These are phyloP conservation scores for Aspergillus niger DNA, from an alignment of 2,329 filamentous ascomycete genomes.

Conservation along the genomic window DNA sequence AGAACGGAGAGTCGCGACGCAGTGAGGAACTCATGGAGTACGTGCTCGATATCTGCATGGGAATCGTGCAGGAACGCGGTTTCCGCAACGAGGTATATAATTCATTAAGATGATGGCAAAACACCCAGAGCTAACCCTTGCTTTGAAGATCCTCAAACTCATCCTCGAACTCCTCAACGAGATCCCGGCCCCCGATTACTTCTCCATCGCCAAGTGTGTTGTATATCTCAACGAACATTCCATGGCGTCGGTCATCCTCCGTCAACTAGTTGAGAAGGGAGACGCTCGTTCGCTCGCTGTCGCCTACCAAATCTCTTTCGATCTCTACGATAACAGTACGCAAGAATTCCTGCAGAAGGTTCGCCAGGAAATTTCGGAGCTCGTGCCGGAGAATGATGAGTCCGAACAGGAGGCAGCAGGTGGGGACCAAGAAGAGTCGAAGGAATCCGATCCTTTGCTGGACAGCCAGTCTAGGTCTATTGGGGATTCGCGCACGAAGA, in stretches of 20 bases:
- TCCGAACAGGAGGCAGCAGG: conserved; percentile 46
- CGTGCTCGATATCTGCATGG: conserved; percentile 93
- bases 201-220: conserved; percentile 96
- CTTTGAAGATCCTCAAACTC: conserved; percentile 72
- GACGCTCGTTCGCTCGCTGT: conserved; percentile 78
- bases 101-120: not conserved
- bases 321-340: conserved; percentile 96
- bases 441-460: conserved; percentile 62
- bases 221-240: conserved; percentile 92
- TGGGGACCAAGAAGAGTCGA: conserved; percentile 55
- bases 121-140: conserved; percentile 5
- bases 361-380: conserved; percentile 71
- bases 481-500: conserved; percentile 42
- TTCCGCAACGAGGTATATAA: conserved; percentile 67
- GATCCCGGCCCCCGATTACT: conserved; percentile 91
- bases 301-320: conserved; percentile 97
- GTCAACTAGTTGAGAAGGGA: conserved; percentile 75
- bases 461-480: conserved; percentile 50
- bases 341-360: conserved; percentile 95
- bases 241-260: conserved; percentile 84
- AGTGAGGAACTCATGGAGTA: conserved; percentile 97
- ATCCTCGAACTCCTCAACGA: conserved; percentile 95
- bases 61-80: conserved; percentile 89
- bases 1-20: conserved; percentile 58
- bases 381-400: conserved; percentile 46